Evolutionary conservation across 2,329 filamentous ascomycete genomes (phyloP), one percentile per base, ranked within the genome.

Genomic region (Dactylonectria macrodidyma): DNA sequence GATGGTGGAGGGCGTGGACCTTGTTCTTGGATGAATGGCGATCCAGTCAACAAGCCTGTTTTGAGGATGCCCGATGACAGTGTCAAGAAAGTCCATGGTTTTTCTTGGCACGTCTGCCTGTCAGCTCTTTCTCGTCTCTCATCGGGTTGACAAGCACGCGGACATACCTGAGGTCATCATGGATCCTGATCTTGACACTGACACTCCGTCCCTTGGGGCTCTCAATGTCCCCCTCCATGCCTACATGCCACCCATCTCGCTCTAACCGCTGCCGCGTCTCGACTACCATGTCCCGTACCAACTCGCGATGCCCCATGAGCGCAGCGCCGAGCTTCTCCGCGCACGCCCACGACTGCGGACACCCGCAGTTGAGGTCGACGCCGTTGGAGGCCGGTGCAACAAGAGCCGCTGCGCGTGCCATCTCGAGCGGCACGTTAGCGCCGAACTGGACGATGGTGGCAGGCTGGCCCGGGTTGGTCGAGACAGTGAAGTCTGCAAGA

Each of bases 341-440:
- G 74, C 91, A 91, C 0, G 91, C 91, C 91, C 91, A 93, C 6
- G 88, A 88, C 79, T 93, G 91, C 8, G 91, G 91, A 75, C 91
- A 93, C 11, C 91, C 91, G 78, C 91, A 93, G 81, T 93, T 93
- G 47, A 93, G 83, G 73, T 93, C 90, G 3, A 93, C 86, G 69
- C 91, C 91, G 73, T 86, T 87, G 59, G 89, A 87, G 76, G 83
- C 89, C 2, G 91, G 90, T 0, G 86, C 87, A 2, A 89, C 88
- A 55, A 93, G 85, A 24, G 86, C 84, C 0, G 90, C 86, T 11
- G 91, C 90, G 34, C 90, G 86, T 14, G 88, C 84, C 51, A 93
- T 84, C 76, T 93, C 91, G 3, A 84, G 75, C 7, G 90, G 85
- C 5, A 84, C 85, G 73, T 89, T 91, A 70, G 89, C 86, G 54